Evolutionary conservation across 2,329 filamentous ascomycete genomes (phyloP).

Genomic region (Fusarium domesticum): DNA sequence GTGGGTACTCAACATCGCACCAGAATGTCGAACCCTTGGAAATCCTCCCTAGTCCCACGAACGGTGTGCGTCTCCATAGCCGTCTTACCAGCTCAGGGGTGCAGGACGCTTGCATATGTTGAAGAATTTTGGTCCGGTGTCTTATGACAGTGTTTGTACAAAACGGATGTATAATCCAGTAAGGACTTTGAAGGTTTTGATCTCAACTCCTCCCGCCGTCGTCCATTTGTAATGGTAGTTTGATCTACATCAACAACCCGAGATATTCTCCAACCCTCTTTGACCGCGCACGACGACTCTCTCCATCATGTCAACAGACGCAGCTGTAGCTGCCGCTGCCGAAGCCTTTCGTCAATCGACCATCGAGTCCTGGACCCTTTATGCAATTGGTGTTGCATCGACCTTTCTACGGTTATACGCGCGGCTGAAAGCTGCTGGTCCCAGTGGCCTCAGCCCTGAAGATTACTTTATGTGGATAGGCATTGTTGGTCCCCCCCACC

Average conservation of each 20-base stretch:
- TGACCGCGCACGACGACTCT: no score
- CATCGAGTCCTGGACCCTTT: slow-evolving; percentile 30
- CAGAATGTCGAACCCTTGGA: neutral
- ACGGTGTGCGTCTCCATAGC: no score
- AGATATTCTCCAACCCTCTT: neutral
- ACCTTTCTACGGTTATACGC: slow-evolving; percentile 32
- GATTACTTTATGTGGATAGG: slow-evolving; percentile 30
- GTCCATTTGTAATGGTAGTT: neutral
- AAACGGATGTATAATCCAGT: neutral
- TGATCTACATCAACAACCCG: neutral
- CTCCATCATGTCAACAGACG: slow-evolving; percentile 1
- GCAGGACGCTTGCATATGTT: neutral
- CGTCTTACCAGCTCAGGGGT: slow-evolving; percentile 1
- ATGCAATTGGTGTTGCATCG: slow-evolving; percentile 25
- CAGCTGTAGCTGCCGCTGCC: slow-evolving; percentile 4
- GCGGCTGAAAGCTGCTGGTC: slow-evolving; percentile 24
- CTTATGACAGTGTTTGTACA: neutral
- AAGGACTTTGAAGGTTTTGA: neutral
- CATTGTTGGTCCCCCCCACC: slow-evolving; percentile 5
- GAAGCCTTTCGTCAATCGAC: slow-evolving; percentile 12
- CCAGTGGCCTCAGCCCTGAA: slow-evolving; percentile 27
- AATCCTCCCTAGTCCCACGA: no score
- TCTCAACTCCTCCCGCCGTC: neutral
- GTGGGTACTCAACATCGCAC: neutral
- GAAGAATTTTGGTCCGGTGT: neutral